Evolutionary conservation across 1,139 yeast genomes (phyloP).

Genomic region (Diutina scorzettiae): DNA sequence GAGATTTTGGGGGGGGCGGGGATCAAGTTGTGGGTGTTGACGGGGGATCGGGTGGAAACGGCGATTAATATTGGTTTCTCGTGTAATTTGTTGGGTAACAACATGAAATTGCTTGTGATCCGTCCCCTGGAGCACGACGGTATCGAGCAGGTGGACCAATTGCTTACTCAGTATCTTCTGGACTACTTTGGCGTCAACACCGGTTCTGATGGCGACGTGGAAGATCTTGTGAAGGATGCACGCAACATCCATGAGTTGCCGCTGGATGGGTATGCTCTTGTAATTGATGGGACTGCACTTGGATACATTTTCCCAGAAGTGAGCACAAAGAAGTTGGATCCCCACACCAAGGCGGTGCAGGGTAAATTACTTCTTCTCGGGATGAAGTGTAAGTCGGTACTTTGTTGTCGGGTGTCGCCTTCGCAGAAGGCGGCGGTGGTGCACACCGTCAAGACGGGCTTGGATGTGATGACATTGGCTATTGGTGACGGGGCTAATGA

Average conservation of each 20-base stretch:
- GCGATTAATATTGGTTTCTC: constrained; percentile 42
- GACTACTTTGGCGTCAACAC: neutral
- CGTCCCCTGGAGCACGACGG: constrained; percentile 8
- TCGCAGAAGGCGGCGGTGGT: constrained; percentile 52
- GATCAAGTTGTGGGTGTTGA: constrained; percentile 38
- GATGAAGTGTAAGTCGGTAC: constrained; percentile 47
- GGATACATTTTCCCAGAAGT: constrained; percentile 8
- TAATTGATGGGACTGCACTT: constrained; percentile 12
- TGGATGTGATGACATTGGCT: constrained; percentile 51
- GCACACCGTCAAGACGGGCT: constrained; percentile 34
- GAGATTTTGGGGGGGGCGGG: constrained; percentile 35
- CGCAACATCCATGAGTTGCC: constrained; percentile 10
- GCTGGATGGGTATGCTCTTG: constrained; percentile 9
- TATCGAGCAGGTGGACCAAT: neutral
- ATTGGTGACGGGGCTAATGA: constrained; percentile 63
- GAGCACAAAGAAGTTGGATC: neutral
- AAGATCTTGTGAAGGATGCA: constrained; percentile 9
- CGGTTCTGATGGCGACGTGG: constrained; percentile 6
- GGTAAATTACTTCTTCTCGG: constrained; percentile 42
- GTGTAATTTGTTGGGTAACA: constrained; percentile 36
- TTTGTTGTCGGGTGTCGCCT: constrained; percentile 58
- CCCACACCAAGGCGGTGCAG: constrained; percentile 8
- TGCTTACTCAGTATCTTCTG: neutral
- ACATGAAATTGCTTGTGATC: constrained; percentile 24
- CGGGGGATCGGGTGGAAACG: constrained; percentile 41